These are phyloP conservation scores for Tolypocladium guangdongense DNA, from an alignment of 2,329 filamentous ascomycete species.

Conservation along the genomic window DNA sequence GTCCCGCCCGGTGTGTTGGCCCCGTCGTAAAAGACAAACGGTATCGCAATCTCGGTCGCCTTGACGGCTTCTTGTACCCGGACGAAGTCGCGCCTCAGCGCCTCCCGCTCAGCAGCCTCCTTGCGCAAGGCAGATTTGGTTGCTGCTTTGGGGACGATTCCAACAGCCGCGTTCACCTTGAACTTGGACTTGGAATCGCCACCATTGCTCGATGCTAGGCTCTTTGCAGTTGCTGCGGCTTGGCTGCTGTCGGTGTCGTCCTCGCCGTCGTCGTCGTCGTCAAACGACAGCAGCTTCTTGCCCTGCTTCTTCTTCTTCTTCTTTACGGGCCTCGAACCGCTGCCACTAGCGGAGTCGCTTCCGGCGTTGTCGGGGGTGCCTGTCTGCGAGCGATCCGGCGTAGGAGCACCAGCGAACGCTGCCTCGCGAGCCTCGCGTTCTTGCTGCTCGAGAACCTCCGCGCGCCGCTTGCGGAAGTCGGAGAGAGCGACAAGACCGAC, in stretches of 20 bases:
- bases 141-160: constrained; percentile 53
- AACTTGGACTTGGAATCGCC: constrained; percentile 31
- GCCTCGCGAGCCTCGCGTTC: constrained; percentile 66
- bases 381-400: constrained; percentile 37
- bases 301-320: constrained; percentile 38
- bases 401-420: constrained; percentile 33
- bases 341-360: constrained; percentile 19
- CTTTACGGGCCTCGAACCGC: constrained; percentile 14
- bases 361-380: constrained; percentile 33
- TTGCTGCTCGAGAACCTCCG: constrained; percentile 85
- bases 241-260: constrained; percentile 26
- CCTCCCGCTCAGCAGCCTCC: constrained; percentile 69
- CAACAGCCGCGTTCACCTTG: constrained; percentile 50
- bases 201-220: constrained; percentile 10
- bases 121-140: constrained; percentile 66
- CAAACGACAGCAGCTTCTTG: constrained; percentile 50
- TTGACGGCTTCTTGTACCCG: constrained; percentile 77
- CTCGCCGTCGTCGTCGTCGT: constrained; percentile 54
- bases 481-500: constrained; percentile 86
- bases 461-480: constrained; percentile 92
- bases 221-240: background rate
- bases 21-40: constrained; percentile 96
- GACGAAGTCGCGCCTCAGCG: constrained; percentile 73
- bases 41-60: constrained; percentile 77
- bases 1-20: constrained; percentile 77